Base-by-base conservation (phyloP, 176 grass and related monocot species). In the Musa itinerans region DNA sequence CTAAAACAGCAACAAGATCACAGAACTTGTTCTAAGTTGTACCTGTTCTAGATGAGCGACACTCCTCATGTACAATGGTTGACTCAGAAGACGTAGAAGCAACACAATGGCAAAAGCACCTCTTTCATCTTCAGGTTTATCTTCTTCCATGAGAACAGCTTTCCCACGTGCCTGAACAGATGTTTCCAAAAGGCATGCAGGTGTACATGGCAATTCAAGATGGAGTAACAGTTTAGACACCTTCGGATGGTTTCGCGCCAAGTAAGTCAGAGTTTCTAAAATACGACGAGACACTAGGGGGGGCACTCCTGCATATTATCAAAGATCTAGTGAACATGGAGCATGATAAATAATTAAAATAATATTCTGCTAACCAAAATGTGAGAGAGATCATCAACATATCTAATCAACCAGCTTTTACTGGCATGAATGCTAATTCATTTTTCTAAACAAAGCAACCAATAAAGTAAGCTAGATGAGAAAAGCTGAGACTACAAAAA, bases 41-140 rank as follows among this genome's bases (percentile, higher is more conserved):
- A 89, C 96, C 96, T 99, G 96, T 86, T 99, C 96, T 80, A 99
- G 91, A 89, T 99, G 96, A 89, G 96, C 89, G 25, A 99, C 86
- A 75, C 96, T 99, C 75, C 96, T 83, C 86, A 89, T 92, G 81
- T 99, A 99, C 78, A 99, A 90, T 64, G 96, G 96, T 71, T 89
- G 91, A 80, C 89, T 95, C 77, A 99, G 78, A 49, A 99, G 81
- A 74, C 80, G 87, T 72, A 99, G 74, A 75, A 99, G 91, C 7
- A 95, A 81, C 67, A 94, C 96, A 83, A 95, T 84, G 1, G 88
- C 89, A 79, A 81, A 99, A 81, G 82, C 83, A 19, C 78, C 68
- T 68, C 53, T 89, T 43, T 86, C 83, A 72, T 86, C 75, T 55
- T 81, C 87, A 50, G 72, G 70, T 65, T 76, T 83, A 20, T 82